Percentiles rank a stretch among this genome's conserved stretches.
These are phyloP conservation scores for Nyssa sinensis DNA, from an alignment of 148 eudicot species.

Conservation along the genomic window DNA sequence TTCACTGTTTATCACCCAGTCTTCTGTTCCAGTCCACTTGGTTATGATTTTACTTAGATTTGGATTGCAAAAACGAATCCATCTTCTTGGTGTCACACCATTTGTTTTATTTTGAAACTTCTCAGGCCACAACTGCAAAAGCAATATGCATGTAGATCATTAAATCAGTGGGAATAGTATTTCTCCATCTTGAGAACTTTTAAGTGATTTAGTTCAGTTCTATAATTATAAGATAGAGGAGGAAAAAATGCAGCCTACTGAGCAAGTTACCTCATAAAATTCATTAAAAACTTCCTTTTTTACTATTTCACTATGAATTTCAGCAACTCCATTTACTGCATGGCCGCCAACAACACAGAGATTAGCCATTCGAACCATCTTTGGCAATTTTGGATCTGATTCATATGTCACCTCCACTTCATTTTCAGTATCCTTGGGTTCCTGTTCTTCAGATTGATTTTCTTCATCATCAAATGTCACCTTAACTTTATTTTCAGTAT, in stretches of 20 bases:
- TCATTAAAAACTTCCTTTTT: conserved; percentile 71
- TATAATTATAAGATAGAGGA: not conserved
- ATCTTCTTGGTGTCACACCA: conserved; percentile 85
- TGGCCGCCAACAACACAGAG: conserved; percentile 83
- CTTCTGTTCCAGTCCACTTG: conserved; percentile 75
- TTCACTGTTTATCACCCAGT: conserved; percentile 70
- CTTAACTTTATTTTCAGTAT: conserved; percentile 12
- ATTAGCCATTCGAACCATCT: conserved; percentile 83
- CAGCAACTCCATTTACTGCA: conserved; percentile 86
- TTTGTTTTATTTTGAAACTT: conserved; percentile 89
- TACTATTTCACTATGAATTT: conserved; percentile 83
- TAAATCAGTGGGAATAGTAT: not conserved
- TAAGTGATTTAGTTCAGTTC: not conserved
- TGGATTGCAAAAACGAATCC: conserved; percentile 80
- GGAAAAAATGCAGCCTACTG: not conserved
- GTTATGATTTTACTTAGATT: conserved; percentile 60
- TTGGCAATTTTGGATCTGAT: conserved; percentile 48
- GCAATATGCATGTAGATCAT: not conserved
- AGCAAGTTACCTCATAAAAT: conserved; percentile 55
- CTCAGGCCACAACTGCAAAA: conserved; percentile 73
- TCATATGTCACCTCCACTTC: conserved; percentile 21
- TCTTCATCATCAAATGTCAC: conserved; percentile 19
- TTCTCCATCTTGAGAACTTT: not conserved
- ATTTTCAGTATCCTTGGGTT: conserved; percentile 5
- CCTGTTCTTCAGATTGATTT: conserved; percentile 17